Evolutionary conservation across 345 rosid species (phyloP), one percentile per base, ranked within the genome.

Genomic region (Citrus sp.): DNA sequence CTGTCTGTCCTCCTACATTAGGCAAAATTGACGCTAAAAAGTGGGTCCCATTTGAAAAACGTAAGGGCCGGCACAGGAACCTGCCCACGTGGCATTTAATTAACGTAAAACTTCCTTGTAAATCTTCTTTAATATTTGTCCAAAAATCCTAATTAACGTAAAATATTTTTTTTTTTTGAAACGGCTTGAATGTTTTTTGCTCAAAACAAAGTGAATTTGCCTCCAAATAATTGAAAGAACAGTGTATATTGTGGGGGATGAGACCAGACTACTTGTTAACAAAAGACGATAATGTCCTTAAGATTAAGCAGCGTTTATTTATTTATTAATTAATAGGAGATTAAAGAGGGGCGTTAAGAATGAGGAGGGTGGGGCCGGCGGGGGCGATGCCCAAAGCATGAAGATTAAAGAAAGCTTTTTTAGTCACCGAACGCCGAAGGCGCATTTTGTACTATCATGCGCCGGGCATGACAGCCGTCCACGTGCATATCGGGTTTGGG

Each of bases 401-500:
- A 25, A 30, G 51, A 12, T 46, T 46, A 46, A 46, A 46, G 51
- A 46, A 46, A 46, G 51, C 14, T 13, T 46, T 46, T 46, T 46
- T 0, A 3, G 13, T 69, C 37, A 16, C 60, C 24, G 67, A 14
- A 22, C 54, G 79, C 51, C 51, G 51, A 46, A 46, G 18, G 51
- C 51, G 51, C 51, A 78, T 72, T 81, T 14, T 46, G 62, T 79
- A 67, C 34, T 68, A 59, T 76, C 74, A 77, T 77, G 81, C 75
- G 77, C 85, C 64, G 69, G 38, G 40, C 27, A 77, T 67, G 83
- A 80, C 88, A 87, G 86, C 91, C 88, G 84, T 67, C 87, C 91
- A 89, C 91, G 89, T 89, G 88, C 75, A 42, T 3, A 35, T 83
- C 7, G 1, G 34, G 83, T 77, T 73, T 76, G 24, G 60, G 65